Conservation (phyloP, 768 basidiomycete genomes). For the Tulasnella sp. region DNA sequence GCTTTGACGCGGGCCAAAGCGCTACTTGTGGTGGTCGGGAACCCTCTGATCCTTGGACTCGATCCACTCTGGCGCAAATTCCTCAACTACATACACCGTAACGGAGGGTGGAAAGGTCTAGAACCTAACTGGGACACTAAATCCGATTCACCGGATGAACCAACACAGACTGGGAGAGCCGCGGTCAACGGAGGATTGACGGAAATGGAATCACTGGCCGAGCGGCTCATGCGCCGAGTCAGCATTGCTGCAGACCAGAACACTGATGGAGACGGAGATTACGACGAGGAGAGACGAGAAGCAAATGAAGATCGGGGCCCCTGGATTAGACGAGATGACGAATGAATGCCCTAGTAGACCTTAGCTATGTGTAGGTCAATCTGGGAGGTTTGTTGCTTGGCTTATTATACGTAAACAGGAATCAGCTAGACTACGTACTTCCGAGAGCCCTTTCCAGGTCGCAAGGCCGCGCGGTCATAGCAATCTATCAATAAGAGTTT, state of each 20-base stretch:
- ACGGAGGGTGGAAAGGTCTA: neutral
- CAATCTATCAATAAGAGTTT: neutral
- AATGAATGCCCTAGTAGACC: neutral
- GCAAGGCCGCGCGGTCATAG: no score
- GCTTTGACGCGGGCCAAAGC: constrained; percentile 25
- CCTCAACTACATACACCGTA: neutral
- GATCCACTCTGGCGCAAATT: constrained; percentile 20
- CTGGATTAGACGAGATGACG: neutral
- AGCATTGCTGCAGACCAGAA: neutral
- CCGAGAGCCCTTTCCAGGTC: no score
- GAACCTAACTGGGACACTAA: constrained; percentile 14
- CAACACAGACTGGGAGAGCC: neutral
- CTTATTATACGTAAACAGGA: neutral
- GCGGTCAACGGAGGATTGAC: neutral
- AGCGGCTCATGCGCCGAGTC: neutral
- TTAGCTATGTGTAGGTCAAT: neutral
- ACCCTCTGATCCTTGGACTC: constrained; percentile 7
- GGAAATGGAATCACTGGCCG: neutral
- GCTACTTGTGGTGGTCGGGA: constrained; percentile 24
- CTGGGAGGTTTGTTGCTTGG: no score
- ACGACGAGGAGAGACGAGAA: neutral
- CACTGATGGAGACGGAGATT: neutral
- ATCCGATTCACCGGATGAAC: neutral
- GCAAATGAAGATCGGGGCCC: neutral
- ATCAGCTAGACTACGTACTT: no score